Conservation (phyloP, 768 basidiomycete genomes). For the Podaxis sp. region DNA sequence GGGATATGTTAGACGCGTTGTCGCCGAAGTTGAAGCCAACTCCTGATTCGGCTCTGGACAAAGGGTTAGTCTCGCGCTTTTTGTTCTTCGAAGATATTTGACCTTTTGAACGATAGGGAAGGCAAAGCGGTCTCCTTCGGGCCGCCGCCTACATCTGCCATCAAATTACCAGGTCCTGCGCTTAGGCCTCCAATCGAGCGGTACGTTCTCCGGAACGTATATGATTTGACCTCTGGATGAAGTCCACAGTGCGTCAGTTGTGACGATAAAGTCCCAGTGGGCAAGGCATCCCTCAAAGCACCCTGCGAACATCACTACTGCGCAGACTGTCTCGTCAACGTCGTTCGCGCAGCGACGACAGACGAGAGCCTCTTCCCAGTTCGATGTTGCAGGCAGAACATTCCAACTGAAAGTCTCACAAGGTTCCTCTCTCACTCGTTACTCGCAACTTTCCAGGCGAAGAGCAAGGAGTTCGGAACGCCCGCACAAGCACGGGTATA, state of each 20-base stretch:
- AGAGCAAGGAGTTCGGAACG: conserved; percentile 19
- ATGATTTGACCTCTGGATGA: not conserved
- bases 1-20: conserved; percentile 4
- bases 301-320: conserved; percentile 22
- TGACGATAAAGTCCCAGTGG: conserved; percentile 13
- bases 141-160: not conserved
- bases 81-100: not conserved
- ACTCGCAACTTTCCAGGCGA: conserved; percentile 14
- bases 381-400: conserved; percentile 22
- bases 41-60: not conserved
- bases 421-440: conserved; percentile 12
- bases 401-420: conserved; percentile 8
- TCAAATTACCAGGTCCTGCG: not conserved
- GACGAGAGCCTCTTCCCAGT: conserved; percentile 24
- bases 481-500: conserved; percentile 21
- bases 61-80: not conserved
- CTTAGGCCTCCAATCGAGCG: not conserved
- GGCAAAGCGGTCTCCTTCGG: not conserved
- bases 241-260: conserved; percentile 21
- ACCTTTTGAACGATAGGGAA: not conserved
- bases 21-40: conserved; percentile 8
- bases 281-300: conserved; percentile 9
- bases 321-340: conserved; percentile 17
- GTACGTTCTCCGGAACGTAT: not conserved
- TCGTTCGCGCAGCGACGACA: conserved; percentile 20